Evolutionary conservation across 208 protist species (phyloP).

Genomic region (Leishmania tropica): DNA sequence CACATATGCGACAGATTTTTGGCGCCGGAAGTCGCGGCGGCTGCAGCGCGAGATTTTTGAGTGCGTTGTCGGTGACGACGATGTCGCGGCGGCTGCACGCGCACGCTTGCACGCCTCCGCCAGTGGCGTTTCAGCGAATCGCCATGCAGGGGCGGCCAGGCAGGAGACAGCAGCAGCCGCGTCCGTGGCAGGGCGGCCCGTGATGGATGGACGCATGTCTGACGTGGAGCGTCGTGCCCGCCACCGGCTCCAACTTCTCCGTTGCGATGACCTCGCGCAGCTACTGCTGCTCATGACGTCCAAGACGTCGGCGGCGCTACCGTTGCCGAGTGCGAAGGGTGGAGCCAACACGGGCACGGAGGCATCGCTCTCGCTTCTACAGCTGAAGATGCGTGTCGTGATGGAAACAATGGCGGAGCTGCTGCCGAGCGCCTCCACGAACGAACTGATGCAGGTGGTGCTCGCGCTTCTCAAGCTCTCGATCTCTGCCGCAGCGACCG

Average conservation of each 20-base stretch:
- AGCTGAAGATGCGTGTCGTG: slow-evolving; percentile 7
- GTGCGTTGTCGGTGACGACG: slow-evolving; percentile 2
- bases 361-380: background rate
- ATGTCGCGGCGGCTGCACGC: background rate
- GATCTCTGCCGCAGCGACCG: background rate
- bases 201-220: background rate
- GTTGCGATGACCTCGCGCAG: slow-evolving; percentile 24
- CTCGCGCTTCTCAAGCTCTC: slow-evolving; percentile 26
- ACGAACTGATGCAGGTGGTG: slow-evolving; percentile 22
- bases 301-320: background rate
- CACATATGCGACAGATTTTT: background rate
- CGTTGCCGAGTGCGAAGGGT: background rate
- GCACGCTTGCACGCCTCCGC: background rate
- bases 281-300: slow-evolving; percentile 10
- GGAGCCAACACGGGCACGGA: background rate
- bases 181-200: background rate
- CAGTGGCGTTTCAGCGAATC: background rate
- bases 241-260: slow-evolving; percentile 21
- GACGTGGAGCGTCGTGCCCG: slow-evolving; percentile 16
- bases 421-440: slow-evolving; percentile 26
- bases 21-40: background rate
- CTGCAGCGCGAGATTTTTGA: background rate
- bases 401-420: slow-evolving; percentile 28
- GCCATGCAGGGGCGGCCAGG: background rate
- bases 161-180: background rate